Percentiles rank a stretch among this genome's conserved stretches.
Conservation (phyloP, 768 basidiomycete genomes). For the Polyporus arcularius region DNA sequence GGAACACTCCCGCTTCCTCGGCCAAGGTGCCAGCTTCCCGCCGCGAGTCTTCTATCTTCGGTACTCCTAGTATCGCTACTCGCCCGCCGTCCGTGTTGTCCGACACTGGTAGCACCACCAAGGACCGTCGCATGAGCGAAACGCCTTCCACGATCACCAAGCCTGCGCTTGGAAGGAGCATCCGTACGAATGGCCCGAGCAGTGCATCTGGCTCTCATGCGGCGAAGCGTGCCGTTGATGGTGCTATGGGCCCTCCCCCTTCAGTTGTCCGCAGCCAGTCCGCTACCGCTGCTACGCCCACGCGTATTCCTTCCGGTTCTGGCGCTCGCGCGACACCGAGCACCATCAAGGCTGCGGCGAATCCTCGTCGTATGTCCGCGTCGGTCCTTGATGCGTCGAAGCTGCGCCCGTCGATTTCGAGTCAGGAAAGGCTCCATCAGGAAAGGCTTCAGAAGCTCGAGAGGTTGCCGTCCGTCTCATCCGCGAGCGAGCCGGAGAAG, state of each 20-base stretch:
- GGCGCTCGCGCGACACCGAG: conserved; percentile 20
- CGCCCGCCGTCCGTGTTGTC: conserved; percentile 62
- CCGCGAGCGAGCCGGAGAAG: conserved; percentile 52
- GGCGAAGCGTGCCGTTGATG: conserved; percentile 26
- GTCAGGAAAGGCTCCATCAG: conserved; percentile 29
- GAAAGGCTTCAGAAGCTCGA: conserved; percentile 21
- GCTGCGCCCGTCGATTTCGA: conserved; percentile 34
- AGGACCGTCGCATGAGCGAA: conserved; percentile 38
- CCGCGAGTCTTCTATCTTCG: conserved; percentile 60
- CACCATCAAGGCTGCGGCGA: conserved; percentile 16
- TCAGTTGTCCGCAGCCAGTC: conserved; percentile 11
- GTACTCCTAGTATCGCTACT: conserved; percentile 46
- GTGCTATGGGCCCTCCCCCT: conserved; percentile 56
- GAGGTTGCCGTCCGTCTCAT: conserved; percentile 34
- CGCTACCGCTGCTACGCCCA: conserved; percentile 20
- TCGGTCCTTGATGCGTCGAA: conserved; percentile 36
- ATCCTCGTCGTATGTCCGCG: conserved; percentile 20
- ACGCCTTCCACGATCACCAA: conserved; percentile 34
- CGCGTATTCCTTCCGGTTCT: conserved; percentile 23
- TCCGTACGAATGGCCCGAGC: conserved; percentile 42
- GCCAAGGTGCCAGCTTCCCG: conserved; percentile 36
- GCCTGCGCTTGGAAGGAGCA: conserved; percentile 51
- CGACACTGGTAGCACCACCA: conserved; percentile 43
- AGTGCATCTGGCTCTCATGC: conserved; percentile 16
- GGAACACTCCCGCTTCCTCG: conserved; percentile 52